Evolutionary conservation across 495 filamentous ascomycete species (phyloP), one percentile per base, ranked within the genome.

Genomic region (Podospora fimiseda): DNA sequence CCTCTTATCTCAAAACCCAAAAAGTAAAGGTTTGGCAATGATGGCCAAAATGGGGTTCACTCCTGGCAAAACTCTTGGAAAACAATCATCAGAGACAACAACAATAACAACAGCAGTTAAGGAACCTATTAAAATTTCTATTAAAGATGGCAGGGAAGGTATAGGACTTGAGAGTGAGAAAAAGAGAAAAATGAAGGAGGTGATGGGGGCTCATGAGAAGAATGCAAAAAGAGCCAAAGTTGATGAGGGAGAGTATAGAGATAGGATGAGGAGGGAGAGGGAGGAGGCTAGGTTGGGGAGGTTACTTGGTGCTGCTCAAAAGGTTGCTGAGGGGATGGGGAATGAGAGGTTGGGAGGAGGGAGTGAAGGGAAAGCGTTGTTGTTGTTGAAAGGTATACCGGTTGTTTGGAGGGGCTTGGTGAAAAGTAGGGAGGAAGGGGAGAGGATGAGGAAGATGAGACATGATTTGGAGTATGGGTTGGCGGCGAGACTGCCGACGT

Each of bases 41-140:
- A 93, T 98, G 91, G 83, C 88, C n/a, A 90, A 86, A 67, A 85
- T 98, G 74, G 93, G 93, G 6, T 98, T 91, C 70, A 86, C 86
- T 13, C 44, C 44, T 4, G 80, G 81, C 46, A 76, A 80, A 0
- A 75, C 95, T 2, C 89, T 93, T 1, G 85, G 84, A 58, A 55
- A 22, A 11, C 15, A 19, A 7, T 14, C 40, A 15, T 20, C 33
- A 6, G 23, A 15, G 6, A 19, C 15, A 7, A 18, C 15, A n/a
- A 20, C 16, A 40, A 30, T 18, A 21, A 14, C 9, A 2, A 57
- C 54, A 50, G 67, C 63, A 8, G 53, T 20, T 37, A 64, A 46
- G 7, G 30, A 91, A 65, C 89, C 89, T 0, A 75, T 95, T 15
- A 69, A 76, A 11, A 67, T 94, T 2, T 65, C 71, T 15, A 70